Conservation (phyloP, 176 grass and related monocot genomes). For the Oryza rufipogon region DNA sequence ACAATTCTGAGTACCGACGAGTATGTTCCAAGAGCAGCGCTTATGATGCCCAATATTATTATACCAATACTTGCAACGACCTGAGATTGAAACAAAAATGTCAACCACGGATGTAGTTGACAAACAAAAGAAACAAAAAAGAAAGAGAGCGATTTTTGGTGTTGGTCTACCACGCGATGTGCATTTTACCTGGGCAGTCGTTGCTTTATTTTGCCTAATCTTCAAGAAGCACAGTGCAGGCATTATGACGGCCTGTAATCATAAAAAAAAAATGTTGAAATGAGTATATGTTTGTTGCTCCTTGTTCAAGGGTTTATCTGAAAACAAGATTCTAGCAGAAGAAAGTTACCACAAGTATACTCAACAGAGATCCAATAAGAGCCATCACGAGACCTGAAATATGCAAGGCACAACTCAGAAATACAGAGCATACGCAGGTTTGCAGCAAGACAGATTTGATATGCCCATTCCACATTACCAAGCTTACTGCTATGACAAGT, state of each 20-base stretch:
- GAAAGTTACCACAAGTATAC: constrained; percentile 85
- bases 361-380: constrained; percentile 88
- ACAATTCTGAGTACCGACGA: constrained; percentile 58
- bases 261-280: neutral
- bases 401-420: constrained; percentile 28
- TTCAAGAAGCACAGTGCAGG: constrained; percentile 88
- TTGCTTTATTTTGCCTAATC: constrained; percentile 80
- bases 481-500: neutral
- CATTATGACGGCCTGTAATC: constrained; percentile 80
- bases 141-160: neutral
- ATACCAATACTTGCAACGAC: constrained; percentile 54
- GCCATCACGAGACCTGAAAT: constrained; percentile 92
- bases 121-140: neutral
- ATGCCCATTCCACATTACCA: neutral
- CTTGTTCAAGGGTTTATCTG: neutral
- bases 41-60: constrained; percentile 52
- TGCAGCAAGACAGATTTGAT: neutral
- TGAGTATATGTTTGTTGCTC: neutral
- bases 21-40: constrained; percentile 67
- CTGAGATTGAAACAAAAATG: constrained; percentile 49
- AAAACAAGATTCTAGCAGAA: neutral
- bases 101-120: neutral
- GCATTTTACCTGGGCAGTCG: constrained; percentile 60
- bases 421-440: neutral
- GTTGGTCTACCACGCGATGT: neutral